These are phyloP conservation scores for Wallacemonas sp. DNA, from an alignment of 208 protist genomes.

Conservation along the genomic window DNA sequence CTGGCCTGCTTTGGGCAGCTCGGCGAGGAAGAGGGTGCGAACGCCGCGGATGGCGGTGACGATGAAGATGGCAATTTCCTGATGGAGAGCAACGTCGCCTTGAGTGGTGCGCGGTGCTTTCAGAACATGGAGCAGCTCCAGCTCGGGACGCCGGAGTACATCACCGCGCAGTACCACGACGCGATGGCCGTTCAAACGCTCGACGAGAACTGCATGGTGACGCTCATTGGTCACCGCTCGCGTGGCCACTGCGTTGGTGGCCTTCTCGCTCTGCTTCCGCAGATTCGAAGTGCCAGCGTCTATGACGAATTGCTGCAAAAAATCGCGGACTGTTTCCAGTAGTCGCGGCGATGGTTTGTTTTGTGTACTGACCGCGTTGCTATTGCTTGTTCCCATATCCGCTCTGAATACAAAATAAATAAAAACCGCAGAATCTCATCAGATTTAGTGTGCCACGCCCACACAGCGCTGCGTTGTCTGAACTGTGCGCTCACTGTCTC, in stretches of 20 bases:
- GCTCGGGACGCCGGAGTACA: conserved; percentile 61
- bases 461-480: no score
- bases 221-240: conserved; percentile 77
- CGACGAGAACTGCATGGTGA: conserved; percentile 64
- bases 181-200: conserved; percentile 74
- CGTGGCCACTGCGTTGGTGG: conserved; percentile 78
- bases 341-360: no score
- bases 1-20: conserved; percentile 65
- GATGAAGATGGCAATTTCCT: conserved; percentile 13
- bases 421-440: no score
- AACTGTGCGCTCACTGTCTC: no score
- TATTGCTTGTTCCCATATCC: no score
- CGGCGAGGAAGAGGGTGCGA: conserved; percentile 10
- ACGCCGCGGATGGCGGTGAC: conserved; percentile 16
- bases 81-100: conserved; percentile 80
- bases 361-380: no score
- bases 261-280: conserved; percentile 66
- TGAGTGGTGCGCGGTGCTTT: conserved; percentile 78
- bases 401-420: no score
- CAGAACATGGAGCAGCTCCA: conserved; percentile 81
- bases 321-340: conserved; percentile 7
- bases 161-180: conserved; percentile 86
- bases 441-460: no score
- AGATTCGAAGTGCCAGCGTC: conserved; percentile 41
- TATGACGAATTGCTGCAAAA: conserved; percentile 19